These are phyloP conservation scores for Smallanthus sonchifolius DNA, from an alignment of 129 eudicot species.

Conservation along the genomic window DNA sequence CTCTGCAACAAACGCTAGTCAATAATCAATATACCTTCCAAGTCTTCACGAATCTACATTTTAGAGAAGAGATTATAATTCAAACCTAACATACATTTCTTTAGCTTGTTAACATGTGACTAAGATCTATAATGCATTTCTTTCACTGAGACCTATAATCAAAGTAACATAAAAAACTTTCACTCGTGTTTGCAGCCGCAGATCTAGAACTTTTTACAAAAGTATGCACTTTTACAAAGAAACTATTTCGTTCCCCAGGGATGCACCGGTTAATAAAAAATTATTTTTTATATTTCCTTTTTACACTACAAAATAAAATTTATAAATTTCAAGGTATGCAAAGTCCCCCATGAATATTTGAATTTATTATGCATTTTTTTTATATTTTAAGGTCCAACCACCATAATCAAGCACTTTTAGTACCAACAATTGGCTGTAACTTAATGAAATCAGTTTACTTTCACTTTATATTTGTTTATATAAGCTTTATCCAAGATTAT, in stretches of 20 bases:
- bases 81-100: constrained; percentile 1
- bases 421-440: background rate
- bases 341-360: background rate
- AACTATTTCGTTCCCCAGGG: background rate
- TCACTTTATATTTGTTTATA: background rate
- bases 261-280: background rate
- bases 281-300: background rate
- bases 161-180: background rate
- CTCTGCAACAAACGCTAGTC: background rate
- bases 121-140: no score
- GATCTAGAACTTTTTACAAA: background rate
- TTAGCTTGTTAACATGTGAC: background rate
- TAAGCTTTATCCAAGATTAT: constrained; percentile 11
- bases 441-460: background rate
- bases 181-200: background rate
- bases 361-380: background rate
- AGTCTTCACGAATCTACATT: background rate
- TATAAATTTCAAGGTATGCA: background rate
- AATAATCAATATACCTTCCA: background rate
- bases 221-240: background rate
- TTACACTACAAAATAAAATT: background rate
- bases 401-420: constrained; percentile 5
- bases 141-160: background rate
- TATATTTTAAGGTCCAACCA: background rate
- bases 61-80: background rate